Conservation (phyloP, 140 eudicot species). For the Eryngium alpinum region DNA sequence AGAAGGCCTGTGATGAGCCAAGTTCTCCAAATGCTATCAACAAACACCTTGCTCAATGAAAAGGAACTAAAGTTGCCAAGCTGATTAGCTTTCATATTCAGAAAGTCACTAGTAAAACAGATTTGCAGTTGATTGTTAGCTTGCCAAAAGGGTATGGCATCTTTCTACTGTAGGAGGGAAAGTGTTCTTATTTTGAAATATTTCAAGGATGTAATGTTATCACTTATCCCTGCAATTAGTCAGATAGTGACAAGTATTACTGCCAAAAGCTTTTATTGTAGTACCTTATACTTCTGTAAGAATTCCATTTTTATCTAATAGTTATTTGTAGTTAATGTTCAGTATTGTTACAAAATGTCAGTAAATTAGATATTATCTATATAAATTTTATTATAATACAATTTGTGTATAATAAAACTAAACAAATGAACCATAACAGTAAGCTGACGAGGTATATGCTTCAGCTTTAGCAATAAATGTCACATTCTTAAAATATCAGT, state of each 20-base stretch:
- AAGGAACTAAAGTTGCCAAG: conserved; percentile 76
- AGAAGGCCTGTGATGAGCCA: conserved; percentile 94
- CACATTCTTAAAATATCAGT: conserved; percentile 93
- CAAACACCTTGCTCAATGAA: conserved; percentile 59
- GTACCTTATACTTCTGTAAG: not conserved
- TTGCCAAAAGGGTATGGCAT: not conserved
- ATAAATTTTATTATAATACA: not conserved
- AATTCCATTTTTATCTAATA: not conserved
- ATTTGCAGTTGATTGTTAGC: not conserved
- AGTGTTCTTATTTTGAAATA: not conserved
- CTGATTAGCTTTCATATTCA: conserved; percentile 19
- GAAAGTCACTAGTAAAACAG: conserved; percentile 22
- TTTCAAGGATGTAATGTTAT: not conserved
- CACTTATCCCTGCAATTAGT: not conserved
- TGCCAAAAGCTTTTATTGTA: not conserved
- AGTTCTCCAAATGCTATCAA: conserved; percentile 74
- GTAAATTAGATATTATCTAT: not conserved
- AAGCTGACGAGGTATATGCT: conserved; percentile 39
- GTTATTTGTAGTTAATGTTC: not conserved
- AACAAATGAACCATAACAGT: too few relatives aligned
- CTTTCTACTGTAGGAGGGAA: not conserved
- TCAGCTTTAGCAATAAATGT: conserved; percentile 76
- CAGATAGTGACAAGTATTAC: not conserved
- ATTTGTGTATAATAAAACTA: too few relatives aligned
- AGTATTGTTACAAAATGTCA: not conserved